These are phyloP conservation scores for Geranium rotundifolium DNA, from an alignment of 345 rosid species.

Conservation along the genomic window DNA sequence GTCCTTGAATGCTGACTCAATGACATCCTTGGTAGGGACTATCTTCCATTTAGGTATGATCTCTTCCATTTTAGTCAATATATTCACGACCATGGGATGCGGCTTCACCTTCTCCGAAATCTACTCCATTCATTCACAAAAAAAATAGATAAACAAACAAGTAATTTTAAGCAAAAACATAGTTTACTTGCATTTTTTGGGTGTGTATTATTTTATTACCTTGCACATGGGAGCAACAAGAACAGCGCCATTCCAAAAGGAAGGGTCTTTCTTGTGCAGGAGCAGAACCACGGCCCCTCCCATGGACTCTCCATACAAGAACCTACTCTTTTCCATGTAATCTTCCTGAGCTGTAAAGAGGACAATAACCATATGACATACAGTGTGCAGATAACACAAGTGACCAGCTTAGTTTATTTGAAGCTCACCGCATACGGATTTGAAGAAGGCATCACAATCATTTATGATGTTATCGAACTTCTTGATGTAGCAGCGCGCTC, in stretches of 20 bases:
- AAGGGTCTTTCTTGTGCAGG: conserved; percentile 70
- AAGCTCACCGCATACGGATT: conserved; percentile 51
- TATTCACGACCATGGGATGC: conserved; percentile 66
- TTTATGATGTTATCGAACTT: conserved; percentile 56
- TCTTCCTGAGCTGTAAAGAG: conserved; percentile 45
- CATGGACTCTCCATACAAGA: conserved; percentile 97
- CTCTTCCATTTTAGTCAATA: conserved; percentile 71
- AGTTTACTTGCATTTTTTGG: neutral
- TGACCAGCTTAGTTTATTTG: neutral
- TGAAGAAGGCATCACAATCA: conserved; percentile 68
- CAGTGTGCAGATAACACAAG: neutral
- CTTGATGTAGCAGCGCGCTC: conserved; percentile 88
- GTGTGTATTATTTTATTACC: conserved; percentile 23
- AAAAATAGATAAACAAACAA: neutral
- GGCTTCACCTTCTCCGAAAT: conserved; percentile 96
- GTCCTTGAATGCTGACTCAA: conserved; percentile 71
- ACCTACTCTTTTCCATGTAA: conserved; percentile 63
- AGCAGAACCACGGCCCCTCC: conserved; percentile 91
- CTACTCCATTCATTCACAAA: conserved; percentile 16
- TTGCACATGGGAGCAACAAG: conserved; percentile 99
- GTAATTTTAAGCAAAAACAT: neutral
- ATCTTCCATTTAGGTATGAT: conserved; percentile 96
- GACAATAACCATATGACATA: neutral
- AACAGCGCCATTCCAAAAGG: conserved; percentile 78
- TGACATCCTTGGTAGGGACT: conserved; percentile 82